phyloP scores from a whole-genome alignment of 2,329 filamentous ascomycete species.

The Aspergillus nomiae region DNA sequence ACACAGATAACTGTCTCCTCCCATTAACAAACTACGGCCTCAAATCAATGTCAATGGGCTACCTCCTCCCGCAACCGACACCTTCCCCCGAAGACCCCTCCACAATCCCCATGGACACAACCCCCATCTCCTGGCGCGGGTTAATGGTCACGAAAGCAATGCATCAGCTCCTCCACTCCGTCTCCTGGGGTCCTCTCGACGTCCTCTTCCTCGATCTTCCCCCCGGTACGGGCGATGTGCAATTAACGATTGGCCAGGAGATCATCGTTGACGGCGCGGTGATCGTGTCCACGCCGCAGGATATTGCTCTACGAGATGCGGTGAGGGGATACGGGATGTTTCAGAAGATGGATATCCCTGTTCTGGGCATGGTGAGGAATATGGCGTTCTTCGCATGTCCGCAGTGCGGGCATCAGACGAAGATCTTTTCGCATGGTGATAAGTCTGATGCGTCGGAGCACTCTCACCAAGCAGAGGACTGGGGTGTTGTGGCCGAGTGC shows the following conservation, averaged over 20 bases:
- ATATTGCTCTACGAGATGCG: constrained; percentile 87
- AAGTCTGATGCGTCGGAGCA: background rate
- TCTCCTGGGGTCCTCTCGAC: constrained; percentile 89
- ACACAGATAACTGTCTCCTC: constrained; percentile 61
- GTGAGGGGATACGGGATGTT: constrained; percentile 93
- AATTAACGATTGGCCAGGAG: constrained; percentile 96
- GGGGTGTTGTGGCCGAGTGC: constrained; percentile 70
- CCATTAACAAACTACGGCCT: constrained; percentile 93
- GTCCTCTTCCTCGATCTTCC: constrained; percentile 88
- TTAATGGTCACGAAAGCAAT: constrained; percentile 98
- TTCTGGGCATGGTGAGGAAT: constrained; percentile 85
- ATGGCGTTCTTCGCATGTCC: constrained; percentile 86
- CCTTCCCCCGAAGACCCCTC: background rate
- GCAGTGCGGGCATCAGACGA: constrained; percentile 71
- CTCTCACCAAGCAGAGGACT: constrained; percentile 44
- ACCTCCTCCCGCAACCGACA: constrained; percentile 18
- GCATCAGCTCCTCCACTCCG: constrained; percentile 91
- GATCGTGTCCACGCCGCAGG: constrained; percentile 91
- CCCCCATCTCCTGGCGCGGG: constrained; percentile 91
- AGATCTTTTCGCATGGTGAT: constrained; percentile 65
- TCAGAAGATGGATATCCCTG: constrained; percentile 75
- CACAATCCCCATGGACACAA: constrained; percentile 47
- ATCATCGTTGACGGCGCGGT: constrained; percentile 80
- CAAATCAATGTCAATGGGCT: constrained; percentile 97
- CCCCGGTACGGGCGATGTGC: constrained; percentile 92